A percentile compares a stretch with the other conserved stretches of the same genome.
These are phyloP conservation scores for Clarireedia homoeocarpa DNA, from an alignment of 2,329 filamentous ascomycete species.

Conservation along the genomic window DNA sequence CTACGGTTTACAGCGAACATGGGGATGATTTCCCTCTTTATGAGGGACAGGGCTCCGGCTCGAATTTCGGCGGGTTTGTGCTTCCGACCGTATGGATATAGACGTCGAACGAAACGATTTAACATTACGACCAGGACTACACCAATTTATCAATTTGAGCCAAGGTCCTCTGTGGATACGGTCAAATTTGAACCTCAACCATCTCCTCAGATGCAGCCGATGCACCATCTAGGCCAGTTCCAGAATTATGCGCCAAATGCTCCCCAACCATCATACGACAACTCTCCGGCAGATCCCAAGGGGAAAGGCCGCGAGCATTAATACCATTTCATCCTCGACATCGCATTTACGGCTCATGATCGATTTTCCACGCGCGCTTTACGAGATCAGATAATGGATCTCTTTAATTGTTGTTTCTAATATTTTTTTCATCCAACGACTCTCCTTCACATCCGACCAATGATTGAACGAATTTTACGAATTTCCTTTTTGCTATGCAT, in stretches of 20 bases:
- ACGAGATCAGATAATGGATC: slow-evolving; percentile 8
- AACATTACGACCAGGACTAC: slow-evolving; percentile 29
- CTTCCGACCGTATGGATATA: slow-evolving; percentile 31
- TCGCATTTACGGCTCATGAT: slow-evolving; percentile 15
- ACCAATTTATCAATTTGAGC: slow-evolving; percentile 23
- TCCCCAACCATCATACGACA: slow-evolving; percentile 21
- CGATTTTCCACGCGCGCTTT: neutral
- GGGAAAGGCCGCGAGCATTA: slow-evolving; percentile 28
- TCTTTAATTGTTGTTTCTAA: slow-evolving; percentile 18
- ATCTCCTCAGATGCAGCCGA: slow-evolving; percentile 8
- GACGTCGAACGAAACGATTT: slow-evolving; percentile 27
- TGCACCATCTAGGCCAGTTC: slow-evolving; percentile 15
- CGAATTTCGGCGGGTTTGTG: slow-evolving; percentile 32
- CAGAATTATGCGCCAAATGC: slow-evolving; percentile 12
- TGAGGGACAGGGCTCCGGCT: slow-evolving; percentile 27
- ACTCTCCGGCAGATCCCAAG: slow-evolving; percentile 22
- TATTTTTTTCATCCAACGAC: slow-evolving; percentile 14
- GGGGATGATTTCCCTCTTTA: slow-evolving; percentile 40
- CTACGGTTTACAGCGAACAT: slow-evolving; percentile 53
- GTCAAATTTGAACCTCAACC: slow-evolving; percentile 22
- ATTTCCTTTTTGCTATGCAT: slow-evolving; percentile 21
- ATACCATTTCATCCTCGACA: slow-evolving; percentile 13
- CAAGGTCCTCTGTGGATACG: slow-evolving; percentile 15
- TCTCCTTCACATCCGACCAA: slow-evolving; percentile 18
- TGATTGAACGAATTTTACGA: slow-evolving; percentile 24